phyloP scores from a whole-genome alignment of 2,329 filamentous ascomycete genomes.

The Cytospora schulzeri region DNA sequence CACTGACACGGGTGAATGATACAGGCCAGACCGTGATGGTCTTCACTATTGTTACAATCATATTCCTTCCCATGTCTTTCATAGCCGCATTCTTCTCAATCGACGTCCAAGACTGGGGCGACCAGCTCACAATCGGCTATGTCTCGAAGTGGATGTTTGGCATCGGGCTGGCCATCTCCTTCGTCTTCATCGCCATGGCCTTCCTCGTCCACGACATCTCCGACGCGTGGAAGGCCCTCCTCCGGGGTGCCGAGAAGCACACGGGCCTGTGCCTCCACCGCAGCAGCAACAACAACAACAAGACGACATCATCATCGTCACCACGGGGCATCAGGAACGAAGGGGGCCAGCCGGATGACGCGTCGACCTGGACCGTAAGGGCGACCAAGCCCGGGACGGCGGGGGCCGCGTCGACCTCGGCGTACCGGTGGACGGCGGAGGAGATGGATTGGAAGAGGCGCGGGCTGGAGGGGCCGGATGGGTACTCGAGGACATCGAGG shows the following conservation, averaged over 20 bases:
- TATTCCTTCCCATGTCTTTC: conserved; percentile 48
- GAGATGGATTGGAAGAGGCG: conserved; percentile 23
- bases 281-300: not conserved
- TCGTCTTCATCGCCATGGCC: conserved; percentile 42
- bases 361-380: conserved; percentile 10
- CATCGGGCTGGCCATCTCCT: conserved; percentile 44
- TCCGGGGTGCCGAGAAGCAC: conserved; percentile 1
- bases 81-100: conserved; percentile 48
- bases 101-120: conserved; percentile 49
- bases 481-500: not conserved
- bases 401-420: conserved; percentile 20
- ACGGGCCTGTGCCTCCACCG: not conserved
- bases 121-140: conserved; percentile 33
- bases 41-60: conserved; percentile 49
- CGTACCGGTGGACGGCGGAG: conserved; percentile 11
- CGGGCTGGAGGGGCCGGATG: conserved; percentile 11
- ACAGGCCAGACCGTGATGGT: conserved; percentile 45
- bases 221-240: conserved; percentile 25
- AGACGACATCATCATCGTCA: not conserved
- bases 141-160: conserved; percentile 39
- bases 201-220: conserved; percentile 42
- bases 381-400: conserved; percentile 21
- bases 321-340: not conserved
- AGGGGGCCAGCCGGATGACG: not conserved
- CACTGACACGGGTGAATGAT: not conserved